Evolutionary conservation across 1,284 basidiomycete genomes (phyloP).

Genomic region (Cystobasidium slooffiae): DNA sequence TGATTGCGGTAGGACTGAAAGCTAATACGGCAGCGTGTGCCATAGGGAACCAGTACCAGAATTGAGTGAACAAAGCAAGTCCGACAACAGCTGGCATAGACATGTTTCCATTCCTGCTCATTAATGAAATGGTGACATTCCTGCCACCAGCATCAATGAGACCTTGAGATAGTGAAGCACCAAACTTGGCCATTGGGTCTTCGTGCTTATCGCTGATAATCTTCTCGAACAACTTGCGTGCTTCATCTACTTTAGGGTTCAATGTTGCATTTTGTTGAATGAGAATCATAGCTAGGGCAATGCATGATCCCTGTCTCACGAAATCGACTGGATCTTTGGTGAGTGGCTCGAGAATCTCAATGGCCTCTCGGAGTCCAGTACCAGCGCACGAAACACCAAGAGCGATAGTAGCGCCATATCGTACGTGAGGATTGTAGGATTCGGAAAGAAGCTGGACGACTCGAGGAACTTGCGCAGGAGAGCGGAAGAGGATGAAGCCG

Average conservation of each 20-base stretch:
- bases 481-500: conserved; percentile 94
- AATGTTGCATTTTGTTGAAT: conserved; percentile 91
- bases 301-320: conserved; percentile 94
- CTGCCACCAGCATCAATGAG: conserved; percentile 94
- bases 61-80: conserved; percentile 94
- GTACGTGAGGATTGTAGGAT: conserved; percentile 97
- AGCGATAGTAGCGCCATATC: conserved; percentile 91
- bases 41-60: conserved; percentile 99
- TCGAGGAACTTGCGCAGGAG: conserved; percentile 79
- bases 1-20: conserved; percentile 90
- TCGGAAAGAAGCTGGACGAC: conserved; percentile 94
- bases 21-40: conserved; percentile 90
- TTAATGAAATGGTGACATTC: conserved; percentile 89
- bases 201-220: conserved; percentile 93
- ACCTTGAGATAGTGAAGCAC: conserved; percentile 89
- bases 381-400: conserved; percentile 94
- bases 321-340: conserved; percentile 96
- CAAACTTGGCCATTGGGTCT: conserved; percentile 95
- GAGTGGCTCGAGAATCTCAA: conserved; percentile 93
- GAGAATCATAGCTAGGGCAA: conserved; percentile 91
- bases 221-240: conserved; percentile 80
- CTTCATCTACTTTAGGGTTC: conserved; percentile 76
- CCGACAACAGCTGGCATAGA: conserved; percentile 93
- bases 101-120: conserved; percentile 84
- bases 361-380: conserved; percentile 88